phyloP scores from a whole-genome alignment of 2,329 filamentous ascomycete species.

The Scedosporium boydii region DNA sequence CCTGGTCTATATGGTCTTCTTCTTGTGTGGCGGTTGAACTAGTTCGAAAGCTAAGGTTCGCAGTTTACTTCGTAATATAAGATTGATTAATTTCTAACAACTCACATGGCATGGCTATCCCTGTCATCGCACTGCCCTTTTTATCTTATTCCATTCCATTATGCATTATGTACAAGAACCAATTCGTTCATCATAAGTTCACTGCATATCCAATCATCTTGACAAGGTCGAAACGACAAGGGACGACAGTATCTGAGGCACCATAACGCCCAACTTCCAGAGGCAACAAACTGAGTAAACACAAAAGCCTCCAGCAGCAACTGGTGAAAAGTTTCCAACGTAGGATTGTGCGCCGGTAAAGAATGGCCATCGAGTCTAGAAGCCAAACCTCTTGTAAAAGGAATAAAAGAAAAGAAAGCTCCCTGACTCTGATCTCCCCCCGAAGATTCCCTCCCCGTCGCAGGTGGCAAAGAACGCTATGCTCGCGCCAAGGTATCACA shows the following conservation, averaged over 20 bases:
- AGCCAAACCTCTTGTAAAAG: background rate
- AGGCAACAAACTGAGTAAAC: background rate
- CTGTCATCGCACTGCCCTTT: no score
- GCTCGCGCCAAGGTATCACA: no score
- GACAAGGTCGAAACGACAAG: background rate
- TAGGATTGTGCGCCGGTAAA: no score
- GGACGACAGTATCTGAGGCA: background rate
- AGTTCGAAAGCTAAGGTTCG: background rate
- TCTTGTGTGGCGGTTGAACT: background rate
- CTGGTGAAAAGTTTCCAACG: no score
- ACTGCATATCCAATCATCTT: background rate
- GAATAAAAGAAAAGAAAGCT: background rate
- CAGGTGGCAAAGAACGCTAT: no score
- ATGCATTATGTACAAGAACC: background rate
- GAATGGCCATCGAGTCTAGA: no score
- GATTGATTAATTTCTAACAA: no score
- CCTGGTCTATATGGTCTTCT: no score
- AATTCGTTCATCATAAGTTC: background rate
- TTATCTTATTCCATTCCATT: background rate
- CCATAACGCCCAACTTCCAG: background rate
- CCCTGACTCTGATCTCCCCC: background rate
- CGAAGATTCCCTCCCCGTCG: background rate
- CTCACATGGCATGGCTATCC: no score
- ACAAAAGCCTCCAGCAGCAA: background rate
- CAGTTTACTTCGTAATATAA: background rate